These are phyloP conservation scores for Pythium coloratum DNA, from an alignment of 352 stramenopile species.

Conservation along the genomic window DNA sequence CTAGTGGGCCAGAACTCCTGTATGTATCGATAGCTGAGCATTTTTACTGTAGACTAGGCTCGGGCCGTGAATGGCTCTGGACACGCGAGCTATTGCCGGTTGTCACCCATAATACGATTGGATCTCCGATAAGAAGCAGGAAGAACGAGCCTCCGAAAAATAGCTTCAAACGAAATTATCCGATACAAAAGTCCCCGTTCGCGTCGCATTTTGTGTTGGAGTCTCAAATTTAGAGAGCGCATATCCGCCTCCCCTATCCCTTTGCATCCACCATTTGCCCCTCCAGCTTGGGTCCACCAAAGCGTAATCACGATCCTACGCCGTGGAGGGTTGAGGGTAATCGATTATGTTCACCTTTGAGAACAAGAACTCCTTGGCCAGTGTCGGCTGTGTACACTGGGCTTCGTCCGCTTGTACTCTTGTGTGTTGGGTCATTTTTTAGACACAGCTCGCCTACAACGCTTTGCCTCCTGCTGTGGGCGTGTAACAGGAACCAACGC, in stretches of 20 bases:
- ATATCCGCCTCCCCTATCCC: constrained; percentile 2
- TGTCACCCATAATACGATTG: neutral
- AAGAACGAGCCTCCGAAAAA: neutral
- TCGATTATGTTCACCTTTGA: neutral
- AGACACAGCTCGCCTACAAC: neutral
- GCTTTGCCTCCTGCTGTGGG: neutral
- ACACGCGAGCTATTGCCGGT: neutral
- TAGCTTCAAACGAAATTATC: neutral
- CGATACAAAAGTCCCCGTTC: neutral
- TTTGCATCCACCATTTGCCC: neutral
- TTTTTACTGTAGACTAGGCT: neutral
- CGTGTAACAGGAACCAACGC: neutral
- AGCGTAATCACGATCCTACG: constrained; percentile 16
- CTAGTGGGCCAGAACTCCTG: neutral
- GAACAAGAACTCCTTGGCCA: constrained; percentile 1
- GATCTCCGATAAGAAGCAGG: neutral
- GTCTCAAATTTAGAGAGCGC: neutral
- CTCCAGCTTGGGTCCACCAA: no score
- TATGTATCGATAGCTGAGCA: neutral
- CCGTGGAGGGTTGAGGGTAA: neutral
- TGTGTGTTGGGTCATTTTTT: neutral
- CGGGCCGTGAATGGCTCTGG: neutral
- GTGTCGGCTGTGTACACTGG: neutral
- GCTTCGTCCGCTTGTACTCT: neutral
- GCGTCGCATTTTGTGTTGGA: neutral